These are phyloP conservation scores for Talaromyces adpressus DNA, from an alignment of 495 filamentous ascomycete genomes.

Conservation along the genomic window DNA sequence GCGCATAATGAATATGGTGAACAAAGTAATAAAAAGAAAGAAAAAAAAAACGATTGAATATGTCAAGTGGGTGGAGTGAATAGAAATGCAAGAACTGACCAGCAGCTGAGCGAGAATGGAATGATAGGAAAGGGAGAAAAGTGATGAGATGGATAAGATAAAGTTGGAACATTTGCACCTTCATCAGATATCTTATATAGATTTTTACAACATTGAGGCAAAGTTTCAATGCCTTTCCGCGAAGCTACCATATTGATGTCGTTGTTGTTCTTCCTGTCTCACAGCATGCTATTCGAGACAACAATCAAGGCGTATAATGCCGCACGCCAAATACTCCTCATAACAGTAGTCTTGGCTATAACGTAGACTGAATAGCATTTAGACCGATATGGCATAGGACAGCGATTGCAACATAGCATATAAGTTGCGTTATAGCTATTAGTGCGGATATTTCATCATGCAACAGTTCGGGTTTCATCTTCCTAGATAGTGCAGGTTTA, in stretches of 20 bases:
- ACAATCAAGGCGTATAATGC: not conserved
- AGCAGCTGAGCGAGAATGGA: not conserved
- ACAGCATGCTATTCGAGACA: not conserved
- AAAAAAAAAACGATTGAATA: not conserved
- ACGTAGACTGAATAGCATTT: not conserved
- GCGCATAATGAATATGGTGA: not conserved
- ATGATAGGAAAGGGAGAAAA: not conserved
- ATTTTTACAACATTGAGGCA: not conserved
- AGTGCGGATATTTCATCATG: not conserved
- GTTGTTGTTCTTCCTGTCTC: not conserved
- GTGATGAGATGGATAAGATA: not conserved
- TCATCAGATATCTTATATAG: not conserved
- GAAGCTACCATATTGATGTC: not conserved
- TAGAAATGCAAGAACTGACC: conserved; percentile 1
- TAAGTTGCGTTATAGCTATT: not conserved
- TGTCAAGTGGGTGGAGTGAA: not conserved
- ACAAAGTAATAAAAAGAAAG: not conserved
- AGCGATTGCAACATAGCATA: not conserved
- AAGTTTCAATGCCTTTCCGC: not conserved
- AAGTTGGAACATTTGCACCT: not conserved
- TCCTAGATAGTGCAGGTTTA: not conserved
- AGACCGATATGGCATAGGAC: not conserved
- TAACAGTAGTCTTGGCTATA: not conserved
- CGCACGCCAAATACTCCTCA: not conserved
- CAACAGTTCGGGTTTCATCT: not conserved